Conservation (phyloP, 2,329 filamentous ascomycete species). For the Coniochaeta hoffmannii region DNA sequence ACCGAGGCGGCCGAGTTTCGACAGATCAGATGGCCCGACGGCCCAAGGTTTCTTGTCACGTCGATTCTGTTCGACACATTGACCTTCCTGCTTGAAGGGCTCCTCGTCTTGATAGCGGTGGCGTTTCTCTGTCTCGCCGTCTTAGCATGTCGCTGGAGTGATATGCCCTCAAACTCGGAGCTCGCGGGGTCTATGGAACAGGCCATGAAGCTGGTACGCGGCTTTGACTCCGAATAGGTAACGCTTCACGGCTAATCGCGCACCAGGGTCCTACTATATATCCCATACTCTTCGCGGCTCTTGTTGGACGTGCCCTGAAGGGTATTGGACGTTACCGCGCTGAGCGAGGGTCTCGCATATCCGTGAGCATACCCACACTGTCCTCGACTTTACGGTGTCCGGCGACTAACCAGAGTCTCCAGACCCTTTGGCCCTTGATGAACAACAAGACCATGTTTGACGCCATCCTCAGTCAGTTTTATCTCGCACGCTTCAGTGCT, state of each 20-base stretch:
- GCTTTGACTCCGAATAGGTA: neutral
- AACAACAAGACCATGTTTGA: constrained; percentile 15
- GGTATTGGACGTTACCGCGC: constrained; percentile 1
- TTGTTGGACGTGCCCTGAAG: constrained; percentile 1
- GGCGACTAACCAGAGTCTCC: neutral
- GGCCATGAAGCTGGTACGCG: constrained; percentile 2
- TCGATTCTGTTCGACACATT: neutral
- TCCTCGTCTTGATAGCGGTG: neutral
- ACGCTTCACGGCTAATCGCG: too few species aligned
- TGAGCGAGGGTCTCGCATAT: neutral
- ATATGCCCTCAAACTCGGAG: neutral
- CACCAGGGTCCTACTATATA: neutral
- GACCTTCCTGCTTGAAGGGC: neutral
- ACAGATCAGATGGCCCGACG: neutral
- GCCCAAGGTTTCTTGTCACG: neutral
- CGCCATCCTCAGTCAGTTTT: neutral
- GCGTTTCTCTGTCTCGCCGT: constrained; percentile 1
- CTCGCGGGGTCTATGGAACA: neutral
- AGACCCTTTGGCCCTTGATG: constrained; percentile 10
- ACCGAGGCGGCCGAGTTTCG: neutral
- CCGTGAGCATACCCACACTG: neutral
- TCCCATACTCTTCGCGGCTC: neutral
- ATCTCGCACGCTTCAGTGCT: neutral
- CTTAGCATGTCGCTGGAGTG: neutral
- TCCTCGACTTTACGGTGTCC: neutral